phyloP scores from a whole-genome alignment of 257 asterid species.

The Solanum virginianum region DNA sequence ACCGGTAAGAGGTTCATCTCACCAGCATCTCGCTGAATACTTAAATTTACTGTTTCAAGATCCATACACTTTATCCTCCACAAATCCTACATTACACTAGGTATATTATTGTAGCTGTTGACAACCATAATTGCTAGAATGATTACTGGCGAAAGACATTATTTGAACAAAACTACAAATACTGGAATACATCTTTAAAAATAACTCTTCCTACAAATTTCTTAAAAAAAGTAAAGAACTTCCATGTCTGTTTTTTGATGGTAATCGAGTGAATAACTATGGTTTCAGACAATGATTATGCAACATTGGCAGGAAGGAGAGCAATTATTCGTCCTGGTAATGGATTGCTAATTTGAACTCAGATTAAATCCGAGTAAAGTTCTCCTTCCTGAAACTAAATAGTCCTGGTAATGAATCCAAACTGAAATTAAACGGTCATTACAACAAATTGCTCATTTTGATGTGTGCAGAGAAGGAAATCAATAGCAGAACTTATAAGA shows the following conservation, averaged over 20 bases:
- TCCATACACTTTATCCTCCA: too few relatives aligned
- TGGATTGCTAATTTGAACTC: background rate
- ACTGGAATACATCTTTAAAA: too few relatives aligned
- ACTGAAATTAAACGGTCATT: background rate
- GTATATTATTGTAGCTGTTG: too few relatives aligned
- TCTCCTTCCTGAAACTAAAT: background rate
- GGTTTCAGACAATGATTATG: background rate
- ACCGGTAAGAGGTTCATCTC: too few relatives aligned
- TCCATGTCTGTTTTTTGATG: background rate
- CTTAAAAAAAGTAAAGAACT: background rate
- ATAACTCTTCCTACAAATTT: too few relatives aligned
- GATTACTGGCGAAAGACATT: background rate
- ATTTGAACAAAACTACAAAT: background rate
- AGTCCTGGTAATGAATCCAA: background rate
- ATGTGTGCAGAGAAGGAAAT: background rate
- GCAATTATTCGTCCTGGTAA: background rate
- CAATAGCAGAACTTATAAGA: background rate
- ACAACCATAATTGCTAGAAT: too few relatives aligned
- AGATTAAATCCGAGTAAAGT: background rate
- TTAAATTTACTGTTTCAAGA: background rate
- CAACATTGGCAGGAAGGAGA: background rate
- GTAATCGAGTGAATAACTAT: background rate
- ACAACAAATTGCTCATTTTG: background rate
- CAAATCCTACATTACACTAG: too few relatives aligned
- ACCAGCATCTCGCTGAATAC: too few relatives aligned